Evolutionary conservation across 768 basidiomycete species (phyloP), one percentile per base, ranked within the genome.

Genomic region (Pulveroboletus sp.): DNA sequence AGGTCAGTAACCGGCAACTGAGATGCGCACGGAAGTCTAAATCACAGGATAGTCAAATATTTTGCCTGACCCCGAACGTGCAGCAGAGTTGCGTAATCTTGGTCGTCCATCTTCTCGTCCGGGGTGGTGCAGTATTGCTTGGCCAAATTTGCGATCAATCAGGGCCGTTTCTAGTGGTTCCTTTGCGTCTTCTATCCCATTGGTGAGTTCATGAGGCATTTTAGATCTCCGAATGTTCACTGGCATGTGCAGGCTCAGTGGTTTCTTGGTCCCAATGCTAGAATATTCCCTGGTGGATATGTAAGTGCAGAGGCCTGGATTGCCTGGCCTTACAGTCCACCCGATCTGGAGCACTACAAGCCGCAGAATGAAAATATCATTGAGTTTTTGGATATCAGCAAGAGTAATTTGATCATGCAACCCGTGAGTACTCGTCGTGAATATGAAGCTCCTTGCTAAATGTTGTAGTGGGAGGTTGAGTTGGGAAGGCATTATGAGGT

Each of bases 381-480:
- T 27, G 59, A 53, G 35, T 55, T 56, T 39, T 31, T 29, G 5
- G 44, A 37, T 13, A 14, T 35, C 34, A 25, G 6, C 24, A 25
- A 34, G 32, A 9, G 14, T 11, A 21, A 43, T 6, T 32, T 31
- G 13, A 32, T 43, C 24, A 17, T n/a, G 9, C 31, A 43, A 23
- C 42, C 20, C 4, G 42, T 43, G 31, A 23, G 42, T 43, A 3
- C 4, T 43, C 4, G 33, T 33, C 14, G 33, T 33, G 33, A 33
- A 16, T 31, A n/a, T 13, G 14, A 33, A n/a, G 14, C 8, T 14
- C 12, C 16, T 7, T 23, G 7, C 14, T 21, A 20, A 33, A 4
- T 12, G 8, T 43, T 8, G 11, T 20, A 62, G 62, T 61, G 54
- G 57, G 53, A 54, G n/a, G 40, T 53, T 11, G 40, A 54, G 23